phyloP scores from a whole-genome alignment of 805 yeast genomes.

The Kazachstania bromeliacearum region DNA sequence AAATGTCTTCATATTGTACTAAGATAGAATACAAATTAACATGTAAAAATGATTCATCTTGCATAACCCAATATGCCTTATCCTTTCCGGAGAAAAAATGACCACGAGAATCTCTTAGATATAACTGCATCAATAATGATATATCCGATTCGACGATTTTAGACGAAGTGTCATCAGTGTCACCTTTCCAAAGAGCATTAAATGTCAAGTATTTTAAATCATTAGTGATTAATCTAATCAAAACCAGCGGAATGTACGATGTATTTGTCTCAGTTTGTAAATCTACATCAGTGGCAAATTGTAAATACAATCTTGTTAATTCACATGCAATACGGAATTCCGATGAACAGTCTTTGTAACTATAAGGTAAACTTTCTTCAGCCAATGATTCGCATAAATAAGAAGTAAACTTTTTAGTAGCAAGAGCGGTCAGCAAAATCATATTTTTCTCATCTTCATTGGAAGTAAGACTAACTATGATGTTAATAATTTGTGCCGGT shows the following conservation, averaged over 20 bases:
- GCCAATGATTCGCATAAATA: slow-evolving; percentile 2
- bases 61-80: slow-evolving; percentile 16
- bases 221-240: slow-evolving; percentile 12
- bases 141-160: slow-evolving; percentile 2
- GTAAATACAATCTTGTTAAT: slow-evolving; percentile 17
- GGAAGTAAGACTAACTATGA: not conserved
- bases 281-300: slow-evolving; percentile 25
- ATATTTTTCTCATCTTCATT: slow-evolving; percentile 3
- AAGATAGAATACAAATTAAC: slow-evolving; percentile 4
- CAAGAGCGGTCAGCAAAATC: slow-evolving; percentile 2
- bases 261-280: slow-evolving; percentile 10
- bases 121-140: slow-evolving; percentile 17
- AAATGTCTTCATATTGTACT: slow-evolving; percentile 3
- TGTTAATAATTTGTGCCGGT: not conserved
- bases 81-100: slow-evolving; percentile 13
- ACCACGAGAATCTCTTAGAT: slow-evolving; percentile 24
- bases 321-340: slow-evolving; percentile 11
- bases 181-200: slow-evolving; percentile 14
- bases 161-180: not conserved
- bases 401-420: slow-evolving; percentile 1
- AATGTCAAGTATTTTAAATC: slow-evolving; percentile 18
- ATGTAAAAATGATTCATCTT: slow-evolving; percentile 1
- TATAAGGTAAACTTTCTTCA: not conserved
- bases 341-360: not conserved
- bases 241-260: slow-evolving; percentile 10